Evolutionary conservation across 768 basidiomycete genomes (phyloP), one percentile per base, ranked within the genome.

Genomic region (Cystoderma amianthinum): DNA sequence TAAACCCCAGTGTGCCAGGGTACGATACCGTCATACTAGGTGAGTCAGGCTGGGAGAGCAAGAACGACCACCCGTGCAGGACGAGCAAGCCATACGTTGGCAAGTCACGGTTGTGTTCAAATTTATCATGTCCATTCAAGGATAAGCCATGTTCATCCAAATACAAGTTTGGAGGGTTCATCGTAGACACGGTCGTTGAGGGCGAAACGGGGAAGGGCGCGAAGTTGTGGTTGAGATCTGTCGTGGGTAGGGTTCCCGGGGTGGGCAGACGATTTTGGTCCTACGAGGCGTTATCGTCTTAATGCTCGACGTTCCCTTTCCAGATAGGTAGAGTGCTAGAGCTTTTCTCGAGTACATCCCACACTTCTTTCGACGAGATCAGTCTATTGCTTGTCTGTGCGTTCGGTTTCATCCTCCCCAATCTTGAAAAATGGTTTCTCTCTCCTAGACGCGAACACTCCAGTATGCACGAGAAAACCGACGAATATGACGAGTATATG

Each of bases 401-500:
- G 42, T 6, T 38, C 46, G 30, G 44, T 17, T 18, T 47, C 47
- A 7, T 43, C n/a, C 22, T 24, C 28, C 3, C 34, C 39, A 20
- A 20, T 38, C 38, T 28, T 28, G 41, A 46, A 54, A 41, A 56
- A 58, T 18, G 68, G 43, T 16, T 57, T n/a, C n/a, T n/a, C n/a
- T n/a, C n/a, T n/a, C n/a, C n/a, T n/a, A n/a, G n/a, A n/a, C n/a
- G n/a, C 59, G 7, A 52, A 46, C 34, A 72, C 43, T 22, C 65
- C 62, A 39, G 66, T 53, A 49, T 84, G 76, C 60, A 78, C 61
- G 34, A 78, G 48, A 32, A 80, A 62, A 52, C 88, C 89, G 53
- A 82, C 48, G 55, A 86, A 74, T 52, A 87, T 68, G 42, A 89
- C 60, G 35, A 93, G 83, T 79, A 84, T 25, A 91, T 68, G 22